Conservation (phyloP, 768 basidiomycete species). For the Rhizopogon rudus region DNA sequence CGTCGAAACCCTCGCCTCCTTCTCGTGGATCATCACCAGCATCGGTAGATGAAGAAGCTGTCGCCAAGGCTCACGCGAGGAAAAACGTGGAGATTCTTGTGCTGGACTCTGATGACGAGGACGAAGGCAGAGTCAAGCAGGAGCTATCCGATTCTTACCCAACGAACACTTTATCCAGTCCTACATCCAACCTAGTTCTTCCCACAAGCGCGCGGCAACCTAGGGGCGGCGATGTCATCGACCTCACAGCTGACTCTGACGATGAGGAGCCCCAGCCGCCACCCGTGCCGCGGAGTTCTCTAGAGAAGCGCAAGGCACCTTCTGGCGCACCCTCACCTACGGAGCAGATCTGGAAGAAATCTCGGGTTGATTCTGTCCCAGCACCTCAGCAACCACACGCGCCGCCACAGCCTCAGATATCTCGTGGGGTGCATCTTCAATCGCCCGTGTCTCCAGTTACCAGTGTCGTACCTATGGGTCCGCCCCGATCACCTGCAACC, state of each 20-base stretch:
- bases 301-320: slow-evolving; percentile 57
- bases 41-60: slow-evolving; percentile 25
- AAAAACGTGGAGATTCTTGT: slow-evolving; percentile 58
- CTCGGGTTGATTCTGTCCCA: slow-evolving; percentile 28
- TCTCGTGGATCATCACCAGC: slow-evolving; percentile 22
- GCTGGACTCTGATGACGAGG: slow-evolving; percentile 67
- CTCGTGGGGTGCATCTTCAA: slow-evolving; percentile 7
- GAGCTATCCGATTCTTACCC: slow-evolving; percentile 64
- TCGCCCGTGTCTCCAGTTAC: slow-evolving; percentile 22
- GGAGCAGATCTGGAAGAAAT: slow-evolving; percentile 75
- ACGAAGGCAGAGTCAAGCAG: slow-evolving; percentile 69
- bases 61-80: slow-evolving; percentile 38
- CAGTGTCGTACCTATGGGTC: neutral
- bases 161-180: slow-evolving; percentile 39
- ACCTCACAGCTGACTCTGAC: slow-evolving; percentile 78
- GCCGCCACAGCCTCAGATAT: neutral
- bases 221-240: slow-evolving; percentile 59
- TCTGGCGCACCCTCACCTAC: slow-evolving; percentile 48
- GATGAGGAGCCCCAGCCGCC: slow-evolving; percentile 48
- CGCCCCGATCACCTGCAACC: slow-evolving; percentile 7
- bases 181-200: slow-evolving; percentile 23
- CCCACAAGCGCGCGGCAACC: slow-evolving; percentile 24
- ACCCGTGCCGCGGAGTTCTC: slow-evolving; percentile 16
- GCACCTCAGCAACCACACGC: slow-evolving; percentile 6
- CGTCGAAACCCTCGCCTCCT: slow-evolving; percentile 20